These are phyloP conservation scores for Parafenestella ontariensis DNA, from an alignment of 2,329 filamentous ascomycete species.

Conservation along the genomic window DNA sequence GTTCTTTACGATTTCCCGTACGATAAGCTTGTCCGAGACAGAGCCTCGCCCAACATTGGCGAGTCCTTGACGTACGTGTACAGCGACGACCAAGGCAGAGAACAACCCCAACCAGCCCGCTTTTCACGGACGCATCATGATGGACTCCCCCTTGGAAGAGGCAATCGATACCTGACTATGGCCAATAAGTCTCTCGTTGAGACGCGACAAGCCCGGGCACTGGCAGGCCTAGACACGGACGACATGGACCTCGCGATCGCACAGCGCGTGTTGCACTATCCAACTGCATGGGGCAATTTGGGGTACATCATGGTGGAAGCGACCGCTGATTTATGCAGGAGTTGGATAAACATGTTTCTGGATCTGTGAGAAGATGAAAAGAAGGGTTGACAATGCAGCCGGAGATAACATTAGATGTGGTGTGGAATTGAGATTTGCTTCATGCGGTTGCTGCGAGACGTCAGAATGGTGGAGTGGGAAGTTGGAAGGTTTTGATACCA, in stretches of 20 bases:
- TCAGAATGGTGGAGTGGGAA: too few species aligned
- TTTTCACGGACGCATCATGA: neutral
- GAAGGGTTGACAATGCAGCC: too few species aligned
- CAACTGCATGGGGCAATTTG: neutral
- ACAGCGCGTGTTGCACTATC: neutral
- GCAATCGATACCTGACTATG: neutral
- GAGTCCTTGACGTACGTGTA: neutral
- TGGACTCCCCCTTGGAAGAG: neutral
- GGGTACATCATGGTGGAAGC: neutral
- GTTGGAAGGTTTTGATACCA: too few species aligned
- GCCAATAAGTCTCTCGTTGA: neutral
- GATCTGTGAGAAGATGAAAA: too few species aligned
- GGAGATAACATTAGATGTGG: too few species aligned
- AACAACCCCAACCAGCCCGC: neutral
- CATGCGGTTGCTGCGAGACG: too few species aligned
- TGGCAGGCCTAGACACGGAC: neutral
- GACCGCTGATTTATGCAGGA: neutral
- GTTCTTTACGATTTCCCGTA: neutral
- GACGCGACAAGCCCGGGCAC: constrained; percentile 1
- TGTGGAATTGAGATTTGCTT: too few species aligned
- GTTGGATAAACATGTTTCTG: too few species aligned
- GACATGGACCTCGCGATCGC: constrained; percentile 1
- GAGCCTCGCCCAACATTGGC: neutral
- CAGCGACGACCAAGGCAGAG: too few species aligned
- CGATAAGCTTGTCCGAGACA: constrained; percentile 1